A percentile compares a stretch with the other conserved stretches of the same genome.
These are phyloP conservation scores for Pseudonitzschia delicatissima DNA, from an alignment of 108 stramenopile species.

Conservation along the genomic window DNA sequence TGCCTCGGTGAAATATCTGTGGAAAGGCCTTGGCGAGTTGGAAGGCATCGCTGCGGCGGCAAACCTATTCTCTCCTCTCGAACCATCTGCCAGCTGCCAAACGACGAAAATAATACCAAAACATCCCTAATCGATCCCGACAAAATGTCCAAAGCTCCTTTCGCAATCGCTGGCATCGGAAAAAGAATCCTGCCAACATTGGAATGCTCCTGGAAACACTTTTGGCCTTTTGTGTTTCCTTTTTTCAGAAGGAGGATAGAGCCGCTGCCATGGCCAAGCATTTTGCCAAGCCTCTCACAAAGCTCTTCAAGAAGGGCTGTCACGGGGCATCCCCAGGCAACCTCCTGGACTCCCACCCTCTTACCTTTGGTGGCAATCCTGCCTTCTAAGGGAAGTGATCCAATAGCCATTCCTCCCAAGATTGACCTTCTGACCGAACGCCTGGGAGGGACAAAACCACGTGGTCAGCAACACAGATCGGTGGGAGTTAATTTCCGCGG, in stretches of 20 bases:
- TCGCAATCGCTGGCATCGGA: slow-evolving; percentile 56
- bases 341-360: slow-evolving; percentile 64
- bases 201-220: slow-evolving; percentile 57
- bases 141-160: slow-evolving; percentile 41
- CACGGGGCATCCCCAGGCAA: slow-evolving; percentile 54
- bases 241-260: slow-evolving; percentile 11
- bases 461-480: slow-evolving; percentile 48
- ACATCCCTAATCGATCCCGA: slow-evolving; percentile 14
- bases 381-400: slow-evolving; percentile 10
- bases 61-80: slow-evolving; percentile 48
- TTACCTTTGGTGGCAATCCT: slow-evolving; percentile 66
- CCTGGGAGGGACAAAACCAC: slow-evolving; percentile 63
- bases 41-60: slow-evolving; percentile 56
- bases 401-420: neutral
- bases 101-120: neutral
- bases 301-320: slow-evolving; percentile 65
- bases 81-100: slow-evolving; percentile 45
- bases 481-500: slow-evolving; percentile 49
- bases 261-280: slow-evolving; percentile 15
- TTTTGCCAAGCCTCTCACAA: slow-evolving; percentile 52
- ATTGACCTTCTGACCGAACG: slow-evolving; percentile 23
- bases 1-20: slow-evolving; percentile 26
- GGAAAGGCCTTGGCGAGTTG: slow-evolving; percentile 43
- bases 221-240: slow-evolving; percentile 41
- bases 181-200: slow-evolving; percentile 62